Evolutionary conservation across 192 early-diverging fungal genomes (phyloP).

Genomic region (Linnemannia exigua): DNA sequence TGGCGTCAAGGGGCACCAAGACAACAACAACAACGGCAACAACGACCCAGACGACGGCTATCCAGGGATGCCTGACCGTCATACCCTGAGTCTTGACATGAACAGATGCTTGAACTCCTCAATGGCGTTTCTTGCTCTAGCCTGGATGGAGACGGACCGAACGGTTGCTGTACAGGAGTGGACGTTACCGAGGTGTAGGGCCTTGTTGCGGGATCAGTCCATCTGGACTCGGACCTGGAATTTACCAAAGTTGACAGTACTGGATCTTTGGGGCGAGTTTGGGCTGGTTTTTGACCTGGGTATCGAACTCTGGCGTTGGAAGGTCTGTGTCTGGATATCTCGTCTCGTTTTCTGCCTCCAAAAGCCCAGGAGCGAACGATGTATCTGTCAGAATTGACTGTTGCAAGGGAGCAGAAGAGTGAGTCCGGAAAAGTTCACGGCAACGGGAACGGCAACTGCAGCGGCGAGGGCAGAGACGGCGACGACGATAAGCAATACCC

Average conservation of each 20-base stretch:
- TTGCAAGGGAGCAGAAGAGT: neutral
- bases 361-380: neutral
- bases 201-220: neutral
- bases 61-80: neutral
- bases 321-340: neutral
- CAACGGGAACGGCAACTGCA: no score
- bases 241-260: neutral
- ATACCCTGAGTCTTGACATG: neutral
- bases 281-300: neutral
- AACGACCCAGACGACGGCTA: neutral
- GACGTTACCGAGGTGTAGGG: neutral
- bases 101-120: neutral
- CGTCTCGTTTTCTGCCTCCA: neutral
- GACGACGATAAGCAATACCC: neutral
- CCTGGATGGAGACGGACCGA: neutral
- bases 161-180: neutral
- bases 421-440: no score
- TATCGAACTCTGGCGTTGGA: neutral
- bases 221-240: conserved; percentile 3
- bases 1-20: neutral
- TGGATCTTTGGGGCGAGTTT: conserved; percentile 16
- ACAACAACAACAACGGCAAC: neutral
- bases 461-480: neutral
- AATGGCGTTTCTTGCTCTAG: neutral
- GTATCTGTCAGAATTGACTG: neutral